Base-by-base conservation (phyloP, 352 stramenopile genomes). In the Ophiocytium majus region DNA sequence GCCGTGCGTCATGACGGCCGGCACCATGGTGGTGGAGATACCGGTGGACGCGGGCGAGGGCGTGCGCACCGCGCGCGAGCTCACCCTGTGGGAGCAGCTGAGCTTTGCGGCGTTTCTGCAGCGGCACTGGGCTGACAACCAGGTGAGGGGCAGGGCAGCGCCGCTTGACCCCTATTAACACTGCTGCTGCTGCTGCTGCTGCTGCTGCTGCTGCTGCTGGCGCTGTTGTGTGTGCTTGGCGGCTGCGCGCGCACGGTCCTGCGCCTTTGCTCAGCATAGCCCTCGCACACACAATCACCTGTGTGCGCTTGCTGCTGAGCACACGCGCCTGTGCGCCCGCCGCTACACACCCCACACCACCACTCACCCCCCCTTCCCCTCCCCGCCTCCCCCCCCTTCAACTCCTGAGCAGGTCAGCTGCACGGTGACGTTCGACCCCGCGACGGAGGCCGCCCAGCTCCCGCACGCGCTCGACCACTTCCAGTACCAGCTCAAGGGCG, bases 401-500 rank as follows among this genome's bases (percentile, higher is more conserved):
- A n/a, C n/a, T 57, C 5, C 43, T 17, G 35, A 28, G 34, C 91
- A 93, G 83, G 95, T 98, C 82, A 97, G 93, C 85, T 98, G 94
- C 87, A 98, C 95, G 0, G 93, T 98, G 49, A 97, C 93, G 23
- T 98, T 98, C 86, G 93, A 98, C 66, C 94, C 94, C 0, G 91
- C 92, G 81, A 94, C 79, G 0, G 94, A 98, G 86, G 92, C 91
- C 0, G 35, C 84, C 0, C 91, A 96, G 31, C 90, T 98, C 36
- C 90, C 91, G 0, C 91, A 93, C 80, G 93, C 93, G 63, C 91
- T 98, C 35, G 91, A 96, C 34, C 96, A 92, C 87, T 98, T 97
- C 87, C 94, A 98, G 90, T 98, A 97, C 82, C 94, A 98, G 80
- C 91, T 98, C 79, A 98, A 98, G 87, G 95, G 95, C 63, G 92